These are phyloP conservation scores for Colletotrichum sp. DNA, from an alignment of 2,329 filamentous ascomycete genomes.

Conservation along the genomic window DNA sequence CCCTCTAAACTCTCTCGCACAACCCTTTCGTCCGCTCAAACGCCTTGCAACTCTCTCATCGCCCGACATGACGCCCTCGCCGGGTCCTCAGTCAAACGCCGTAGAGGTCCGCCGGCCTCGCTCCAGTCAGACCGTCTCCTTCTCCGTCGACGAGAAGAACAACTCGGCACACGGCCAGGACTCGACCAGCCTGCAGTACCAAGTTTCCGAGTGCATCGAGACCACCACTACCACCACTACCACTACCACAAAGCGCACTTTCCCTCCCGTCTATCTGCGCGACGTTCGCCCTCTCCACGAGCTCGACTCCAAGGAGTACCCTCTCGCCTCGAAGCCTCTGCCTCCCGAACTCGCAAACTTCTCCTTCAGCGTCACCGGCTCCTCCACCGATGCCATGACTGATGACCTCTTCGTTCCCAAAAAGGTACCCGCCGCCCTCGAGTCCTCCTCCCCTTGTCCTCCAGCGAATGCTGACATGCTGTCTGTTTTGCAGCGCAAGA, in stretches of 20 bases:
- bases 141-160: slow-evolving; percentile 48
- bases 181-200: slow-evolving; percentile 53
- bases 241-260: slow-evolving; percentile 84
- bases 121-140: slow-evolving; percentile 48
- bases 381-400: slow-evolving; percentile 28
- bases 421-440: not conserved
- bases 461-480: not conserved
- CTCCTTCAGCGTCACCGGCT: slow-evolving; percentile 71
- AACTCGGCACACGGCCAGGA: slow-evolving; percentile 35
- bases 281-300: slow-evolving; percentile 72
- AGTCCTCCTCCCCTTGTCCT: not conserved
- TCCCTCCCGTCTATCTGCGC: slow-evolving; percentile 83
- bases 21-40: not conserved
- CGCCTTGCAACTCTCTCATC: not conserved
- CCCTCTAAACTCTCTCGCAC: not conserved
- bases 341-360: slow-evolving; percentile 80
- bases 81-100: slow-evolving; percentile 27
- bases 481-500: slow-evolving; percentile 2
- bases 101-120: slow-evolving; percentile 34
- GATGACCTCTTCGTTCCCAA: slow-evolving; percentile 3
- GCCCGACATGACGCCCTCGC: slow-evolving; percentile 42
- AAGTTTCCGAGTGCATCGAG: slow-evolving; percentile 69
- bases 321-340: slow-evolving; percentile 81
- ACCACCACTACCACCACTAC: slow-evolving; percentile 85
- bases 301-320: slow-evolving; percentile 89